Percentiles rank a stretch among this genome's conserved stretches.
Evolutionary conservation across 1,284 basidiomycete species (phyloP).

Genomic region (Pascua guehoae): DNA sequence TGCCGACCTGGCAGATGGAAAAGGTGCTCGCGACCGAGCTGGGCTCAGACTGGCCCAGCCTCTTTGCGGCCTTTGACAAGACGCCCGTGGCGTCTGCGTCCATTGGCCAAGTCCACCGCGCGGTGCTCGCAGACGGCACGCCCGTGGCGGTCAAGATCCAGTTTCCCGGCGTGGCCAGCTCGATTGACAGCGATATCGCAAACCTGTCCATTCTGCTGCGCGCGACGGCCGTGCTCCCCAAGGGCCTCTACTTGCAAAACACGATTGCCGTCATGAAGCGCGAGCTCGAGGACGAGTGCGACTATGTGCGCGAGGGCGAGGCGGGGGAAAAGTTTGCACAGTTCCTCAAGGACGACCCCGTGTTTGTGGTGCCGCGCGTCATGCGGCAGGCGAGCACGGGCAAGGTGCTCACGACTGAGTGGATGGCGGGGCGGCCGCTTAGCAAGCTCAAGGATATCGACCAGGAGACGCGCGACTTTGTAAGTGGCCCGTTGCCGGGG

Average conservation of each 20-base stretch:
- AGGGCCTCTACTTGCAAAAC: constrained; percentile 82
- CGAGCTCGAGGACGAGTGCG: constrained; percentile 92
- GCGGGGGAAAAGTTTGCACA: constrained; percentile 65
- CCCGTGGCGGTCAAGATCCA: constrained; percentile 90
- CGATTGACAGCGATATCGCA: constrained; percentile 80
- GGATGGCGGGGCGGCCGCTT: constrained; percentile 75
- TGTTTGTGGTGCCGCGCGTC: constrained; percentile 83
- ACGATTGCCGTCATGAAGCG: constrained; percentile 83
- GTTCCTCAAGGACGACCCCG: constrained; percentile 58
- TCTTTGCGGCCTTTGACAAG: constrained; percentile 74
- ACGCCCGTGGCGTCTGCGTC: constrained; percentile 93
- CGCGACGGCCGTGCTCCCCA: constrained; percentile 75
- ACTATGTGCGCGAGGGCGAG: constrained; percentile 82
- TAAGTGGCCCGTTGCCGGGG: constrained; percentile 53
- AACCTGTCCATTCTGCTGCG: constrained; percentile 81
- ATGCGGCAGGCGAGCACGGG: constrained; percentile 70
- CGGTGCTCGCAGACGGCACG: constrained; percentile 55
- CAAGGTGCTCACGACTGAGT: constrained; percentile 85
- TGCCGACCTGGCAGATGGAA: constrained; percentile 99
- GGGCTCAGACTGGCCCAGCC: constrained; percentile 68
- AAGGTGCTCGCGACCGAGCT: constrained; percentile 72
- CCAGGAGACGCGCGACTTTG: constrained; percentile 71
- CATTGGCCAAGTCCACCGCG: constrained; percentile 92
- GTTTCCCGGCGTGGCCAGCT: constrained; percentile 85
- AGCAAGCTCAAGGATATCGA: constrained; percentile 60